These are phyloP conservation scores for Monotropa hypopitys DNA, from an alignment of 179 eudicot species.

Conservation along the genomic window DNA sequence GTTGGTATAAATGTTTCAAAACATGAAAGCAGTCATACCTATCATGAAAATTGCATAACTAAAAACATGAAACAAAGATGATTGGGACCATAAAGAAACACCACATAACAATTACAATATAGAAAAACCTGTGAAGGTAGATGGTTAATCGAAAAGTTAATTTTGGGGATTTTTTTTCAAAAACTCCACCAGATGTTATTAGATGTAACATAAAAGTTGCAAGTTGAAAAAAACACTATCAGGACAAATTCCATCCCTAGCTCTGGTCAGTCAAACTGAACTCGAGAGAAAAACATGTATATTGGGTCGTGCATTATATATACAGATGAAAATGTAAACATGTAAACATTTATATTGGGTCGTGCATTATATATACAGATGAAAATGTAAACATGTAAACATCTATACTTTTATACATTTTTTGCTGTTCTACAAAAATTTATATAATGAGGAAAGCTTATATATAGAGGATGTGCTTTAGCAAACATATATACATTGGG, in stretches of 20 bases:
- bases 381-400: background rate
- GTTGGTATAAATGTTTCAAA: too few species aligned
- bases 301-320: too few species aligned
- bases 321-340: background rate
- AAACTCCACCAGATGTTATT: background rate
- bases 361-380: background rate
- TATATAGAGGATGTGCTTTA: too few species aligned
- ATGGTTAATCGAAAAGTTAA: background rate
- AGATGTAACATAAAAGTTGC: background rate
- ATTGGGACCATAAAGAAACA: too few species aligned
- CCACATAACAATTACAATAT: background rate
- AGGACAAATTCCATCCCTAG: constrained; percentile 93
- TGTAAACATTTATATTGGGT: too few species aligned
- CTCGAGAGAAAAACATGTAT: too few species aligned
- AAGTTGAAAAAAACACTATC: constrained; percentile 30
- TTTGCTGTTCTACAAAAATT: too few species aligned
- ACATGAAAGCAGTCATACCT: too few species aligned
- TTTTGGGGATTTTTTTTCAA: background rate
- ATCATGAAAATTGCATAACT: background rate
- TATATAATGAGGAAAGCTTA: too few species aligned
- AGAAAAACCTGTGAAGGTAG: background rate
- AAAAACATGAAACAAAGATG: too few species aligned
- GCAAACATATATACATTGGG: too few species aligned
- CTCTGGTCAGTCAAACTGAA: constrained; percentile 92
- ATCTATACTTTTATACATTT: too few species aligned